Percentiles rank a stretch among this genome's conserved stretches.
These are phyloP conservation scores for Lactarius deliciosus DNA, from an alignment of 768 basidiomycete genomes.

Conservation along the genomic window DNA sequence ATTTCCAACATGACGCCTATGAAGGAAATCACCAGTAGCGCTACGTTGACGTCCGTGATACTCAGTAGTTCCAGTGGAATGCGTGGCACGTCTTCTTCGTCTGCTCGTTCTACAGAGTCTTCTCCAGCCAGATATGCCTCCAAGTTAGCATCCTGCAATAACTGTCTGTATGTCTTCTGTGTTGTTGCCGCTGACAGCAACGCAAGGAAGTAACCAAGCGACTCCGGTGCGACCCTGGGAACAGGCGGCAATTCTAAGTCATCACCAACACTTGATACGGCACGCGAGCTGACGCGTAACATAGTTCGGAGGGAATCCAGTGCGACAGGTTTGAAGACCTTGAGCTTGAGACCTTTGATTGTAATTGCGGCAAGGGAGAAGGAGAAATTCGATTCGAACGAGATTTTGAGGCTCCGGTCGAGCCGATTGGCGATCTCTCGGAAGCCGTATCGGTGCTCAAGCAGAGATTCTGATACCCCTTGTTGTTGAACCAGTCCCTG, in stretches of 20 bases:
- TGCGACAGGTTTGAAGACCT: conserved; percentile 59
- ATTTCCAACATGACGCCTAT: conserved; percentile 70
- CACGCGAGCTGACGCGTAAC: conserved; percentile 57
- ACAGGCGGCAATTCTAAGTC: conserved; percentile 41
- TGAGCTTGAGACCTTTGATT: conserved; percentile 82
- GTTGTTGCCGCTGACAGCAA: conserved; percentile 68
- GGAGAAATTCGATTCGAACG: conserved; percentile 76
- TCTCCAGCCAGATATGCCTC: conserved; percentile 48
- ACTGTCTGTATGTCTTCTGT: conserved; percentile 50
- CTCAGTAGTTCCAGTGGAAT: conserved; percentile 60
- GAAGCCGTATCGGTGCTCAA: conserved; percentile 63
- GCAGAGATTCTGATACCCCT: conserved; percentile 54
- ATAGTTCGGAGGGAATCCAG: conserved; percentile 61
- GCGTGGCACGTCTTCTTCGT: conserved; percentile 47
- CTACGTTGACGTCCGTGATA: conserved; percentile 58
- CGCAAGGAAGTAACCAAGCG: conserved; percentile 77
- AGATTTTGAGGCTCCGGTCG: conserved; percentile 69
- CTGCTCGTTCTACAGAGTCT: conserved; percentile 42
- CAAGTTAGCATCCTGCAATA: conserved; percentile 64
- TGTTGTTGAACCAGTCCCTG: conserved; percentile 57
- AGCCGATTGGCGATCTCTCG: conserved; percentile 69
- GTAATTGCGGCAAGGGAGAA: conserved; percentile 81
- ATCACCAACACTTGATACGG: conserved; percentile 36
- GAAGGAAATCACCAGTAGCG: conserved; percentile 74
- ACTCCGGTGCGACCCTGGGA: conserved; percentile 54